These are phyloP conservation scores for Lichtheimia ramosa DNA, from an alignment of 371 early-diverging fungal genomes.

Conservation along the genomic window DNA sequence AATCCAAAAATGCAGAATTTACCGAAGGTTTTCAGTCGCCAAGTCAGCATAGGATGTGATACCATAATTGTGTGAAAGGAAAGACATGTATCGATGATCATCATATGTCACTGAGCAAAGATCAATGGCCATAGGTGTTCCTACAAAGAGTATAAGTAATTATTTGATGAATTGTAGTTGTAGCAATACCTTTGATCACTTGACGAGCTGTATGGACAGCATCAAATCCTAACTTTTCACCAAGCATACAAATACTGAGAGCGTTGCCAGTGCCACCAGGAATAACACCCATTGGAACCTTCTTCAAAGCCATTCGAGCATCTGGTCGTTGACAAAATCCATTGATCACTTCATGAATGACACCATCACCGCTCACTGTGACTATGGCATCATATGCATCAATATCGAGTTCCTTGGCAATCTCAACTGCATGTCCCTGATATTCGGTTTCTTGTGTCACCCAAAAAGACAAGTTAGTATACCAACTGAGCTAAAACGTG, in stretches of 20 bases:
- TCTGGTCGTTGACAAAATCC: constrained; percentile 71
- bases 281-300: constrained; percentile 66
- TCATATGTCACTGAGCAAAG: constrained; percentile 61
- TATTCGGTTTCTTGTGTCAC: constrained; percentile 55
- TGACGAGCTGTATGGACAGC: constrained; percentile 51
- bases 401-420: constrained; percentile 59
- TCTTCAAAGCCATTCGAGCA: constrained; percentile 49
- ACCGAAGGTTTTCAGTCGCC: constrained; percentile 60
- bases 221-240: constrained; percentile 53
- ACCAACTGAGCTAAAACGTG: no score
- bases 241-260: constrained; percentile 53
- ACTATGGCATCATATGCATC: constrained; percentile 60
- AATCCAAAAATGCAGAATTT: neutral
- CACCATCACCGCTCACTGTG: constrained; percentile 80
- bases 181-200: constrained; percentile 53
- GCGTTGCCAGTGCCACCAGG: constrained; percentile 68
- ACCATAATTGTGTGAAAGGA: constrained; percentile 66
- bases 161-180: no score
- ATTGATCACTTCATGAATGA: constrained; percentile 79
- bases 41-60: constrained; percentile 64
- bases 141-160: no score
- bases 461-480: no score
- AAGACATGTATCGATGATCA: constrained; percentile 54
- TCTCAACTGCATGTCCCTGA: constrained; percentile 66
- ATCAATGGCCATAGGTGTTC: constrained; percentile 51